Evolutionary conservation across 176 grass and related monocot genomes (phyloP).

Genomic region (Oryza meyeriana): DNA sequence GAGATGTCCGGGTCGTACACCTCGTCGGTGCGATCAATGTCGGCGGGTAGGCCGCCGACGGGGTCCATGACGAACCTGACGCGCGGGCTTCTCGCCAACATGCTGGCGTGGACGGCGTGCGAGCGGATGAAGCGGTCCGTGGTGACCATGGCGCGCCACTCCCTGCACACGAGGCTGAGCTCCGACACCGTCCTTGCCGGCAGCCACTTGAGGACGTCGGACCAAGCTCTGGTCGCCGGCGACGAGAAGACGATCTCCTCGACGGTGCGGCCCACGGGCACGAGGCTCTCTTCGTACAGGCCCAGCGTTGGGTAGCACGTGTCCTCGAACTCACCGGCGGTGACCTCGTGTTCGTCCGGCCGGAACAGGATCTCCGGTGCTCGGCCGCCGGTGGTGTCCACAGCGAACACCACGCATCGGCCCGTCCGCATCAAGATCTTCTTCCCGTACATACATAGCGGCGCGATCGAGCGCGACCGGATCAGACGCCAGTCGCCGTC

Average conservation of each 20-base stretch:
- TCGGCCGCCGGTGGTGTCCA: not conserved
- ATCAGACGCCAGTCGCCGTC: not conserved
- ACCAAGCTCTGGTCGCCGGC: not conserved
- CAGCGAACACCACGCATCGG: not conserved
- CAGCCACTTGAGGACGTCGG: not conserved
- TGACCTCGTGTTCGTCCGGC: not conserved
- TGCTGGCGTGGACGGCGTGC: not conserved
- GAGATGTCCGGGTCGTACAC: not conserved
- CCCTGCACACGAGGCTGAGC: not conserved
- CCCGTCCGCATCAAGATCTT: conserved; percentile 29
- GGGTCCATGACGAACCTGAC: not conserved
- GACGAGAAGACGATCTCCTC: conserved; percentile 9
- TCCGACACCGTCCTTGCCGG: not conserved
- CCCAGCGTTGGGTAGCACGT: not conserved
- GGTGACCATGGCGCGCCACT: not conserved
- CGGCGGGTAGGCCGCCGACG: not conserved
- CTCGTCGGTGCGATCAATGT: not conserved
- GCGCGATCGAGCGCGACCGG: not conserved
- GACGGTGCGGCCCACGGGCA: not conserved
- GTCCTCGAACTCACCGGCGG: not conserved
- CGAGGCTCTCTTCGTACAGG: conserved; percentile 7
- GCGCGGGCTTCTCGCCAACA: not conserved
- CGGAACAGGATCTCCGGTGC: not conserved
- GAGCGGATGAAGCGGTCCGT: not conserved
- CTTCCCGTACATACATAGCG: not conserved